Conservation (phyloP, 352 stramenopile species). For the Halophytophthora batemanensis region DNA sequence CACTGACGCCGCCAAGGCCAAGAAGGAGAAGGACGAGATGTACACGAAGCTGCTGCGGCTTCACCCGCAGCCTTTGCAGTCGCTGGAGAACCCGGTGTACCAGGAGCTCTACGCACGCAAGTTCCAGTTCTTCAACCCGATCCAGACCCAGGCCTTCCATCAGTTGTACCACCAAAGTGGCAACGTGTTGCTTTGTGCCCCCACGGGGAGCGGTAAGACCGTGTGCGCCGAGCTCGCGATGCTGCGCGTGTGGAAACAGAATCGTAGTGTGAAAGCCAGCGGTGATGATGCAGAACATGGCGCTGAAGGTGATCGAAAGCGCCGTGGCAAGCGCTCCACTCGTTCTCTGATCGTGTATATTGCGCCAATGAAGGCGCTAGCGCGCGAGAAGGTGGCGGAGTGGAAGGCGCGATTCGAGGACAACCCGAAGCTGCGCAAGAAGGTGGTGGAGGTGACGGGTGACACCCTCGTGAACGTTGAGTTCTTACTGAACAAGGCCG, state of each 20-base stretch:
- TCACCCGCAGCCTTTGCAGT: constrained; percentile 92
- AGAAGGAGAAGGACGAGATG: constrained; percentile 66
- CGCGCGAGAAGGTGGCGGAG: constrained; percentile 94
- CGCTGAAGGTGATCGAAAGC: not conserved
- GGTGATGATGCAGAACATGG: constrained; percentile 1
- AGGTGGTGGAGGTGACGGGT: constrained; percentile 96
- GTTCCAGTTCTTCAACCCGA: constrained; percentile 90
- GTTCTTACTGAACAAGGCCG: constrained; percentile 86
- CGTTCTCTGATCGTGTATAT: constrained; percentile 95
- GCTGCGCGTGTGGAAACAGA: constrained; percentile 91
- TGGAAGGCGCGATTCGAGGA: constrained; percentile 94
- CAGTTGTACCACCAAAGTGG: constrained; percentile 95
- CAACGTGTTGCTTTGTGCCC: constrained; percentile 96
- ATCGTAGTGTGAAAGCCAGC: constrained; percentile 4
- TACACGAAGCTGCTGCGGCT: constrained; percentile 92
- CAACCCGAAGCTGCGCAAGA: constrained; percentile 77
- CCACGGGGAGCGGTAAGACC: constrained; percentile 97
- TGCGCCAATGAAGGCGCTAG: constrained; percentile 96
- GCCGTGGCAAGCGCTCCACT: constrained; percentile 2
- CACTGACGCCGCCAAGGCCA: constrained; percentile 21
- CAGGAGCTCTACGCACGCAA: constrained; percentile 89
- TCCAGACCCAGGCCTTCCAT: constrained; percentile 99
- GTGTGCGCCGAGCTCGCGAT: constrained; percentile 97
- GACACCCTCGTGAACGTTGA: constrained; percentile 94
- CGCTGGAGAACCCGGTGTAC: constrained; percentile 90